These are phyloP conservation scores for Fusarium nelsonii DNA, from an alignment of 2,329 filamentous ascomycete species.

Conservation along the genomic window DNA sequence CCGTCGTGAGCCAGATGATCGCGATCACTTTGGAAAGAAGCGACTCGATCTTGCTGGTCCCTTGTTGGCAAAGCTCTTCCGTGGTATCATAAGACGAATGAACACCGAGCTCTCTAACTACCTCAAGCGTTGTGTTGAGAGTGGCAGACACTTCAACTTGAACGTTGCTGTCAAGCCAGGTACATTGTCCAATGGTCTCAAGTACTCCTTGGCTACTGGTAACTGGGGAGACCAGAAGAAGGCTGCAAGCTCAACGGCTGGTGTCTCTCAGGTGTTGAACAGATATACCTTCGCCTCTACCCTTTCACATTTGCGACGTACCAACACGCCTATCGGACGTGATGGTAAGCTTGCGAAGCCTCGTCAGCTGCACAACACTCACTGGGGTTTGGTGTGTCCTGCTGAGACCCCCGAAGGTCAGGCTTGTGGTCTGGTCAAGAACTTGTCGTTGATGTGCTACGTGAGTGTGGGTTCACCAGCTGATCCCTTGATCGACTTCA, in stretches of 20 bases:
- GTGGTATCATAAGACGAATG: constrained; percentile 89
- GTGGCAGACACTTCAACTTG: constrained; percentile 88
- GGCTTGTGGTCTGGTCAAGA: constrained; percentile 97
- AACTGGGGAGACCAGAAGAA: constrained; percentile 99
- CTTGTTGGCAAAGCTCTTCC: constrained; percentile 95
- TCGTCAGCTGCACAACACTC: constrained; percentile 92
- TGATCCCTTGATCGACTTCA: constrained; percentile 86
- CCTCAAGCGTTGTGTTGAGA: constrained; percentile 91
- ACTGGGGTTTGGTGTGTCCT: constrained; percentile 97
- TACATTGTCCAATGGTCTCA: constrained; percentile 92
- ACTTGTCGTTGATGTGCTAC: constrained; percentile 97
- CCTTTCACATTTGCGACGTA: constrained; percentile 93
- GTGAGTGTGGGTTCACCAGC: constrained; percentile 95
- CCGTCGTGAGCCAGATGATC: constrained; percentile 92
- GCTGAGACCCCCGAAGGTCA: constrained; percentile 99
- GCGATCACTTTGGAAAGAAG: constrained; percentile 99
- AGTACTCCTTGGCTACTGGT: constrained; percentile 96
- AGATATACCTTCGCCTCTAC: constrained; percentile 98
- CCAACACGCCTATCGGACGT: constrained; percentile 94
- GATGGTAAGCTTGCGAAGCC: constrained; percentile 99
- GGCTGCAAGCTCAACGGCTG: constrained; percentile 91
- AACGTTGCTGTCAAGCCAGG: constrained; percentile 90
- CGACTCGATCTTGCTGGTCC: constrained; percentile 94
- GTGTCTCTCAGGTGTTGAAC: constrained; percentile 98
- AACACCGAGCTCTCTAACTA: constrained; percentile 92